A percentile compares a stretch with the other conserved stretches of the same genome.
These are phyloP conservation scores for Boehmeria nivea DNA, from an alignment of 306 rosid genomes.

Conservation along the genomic window DNA sequence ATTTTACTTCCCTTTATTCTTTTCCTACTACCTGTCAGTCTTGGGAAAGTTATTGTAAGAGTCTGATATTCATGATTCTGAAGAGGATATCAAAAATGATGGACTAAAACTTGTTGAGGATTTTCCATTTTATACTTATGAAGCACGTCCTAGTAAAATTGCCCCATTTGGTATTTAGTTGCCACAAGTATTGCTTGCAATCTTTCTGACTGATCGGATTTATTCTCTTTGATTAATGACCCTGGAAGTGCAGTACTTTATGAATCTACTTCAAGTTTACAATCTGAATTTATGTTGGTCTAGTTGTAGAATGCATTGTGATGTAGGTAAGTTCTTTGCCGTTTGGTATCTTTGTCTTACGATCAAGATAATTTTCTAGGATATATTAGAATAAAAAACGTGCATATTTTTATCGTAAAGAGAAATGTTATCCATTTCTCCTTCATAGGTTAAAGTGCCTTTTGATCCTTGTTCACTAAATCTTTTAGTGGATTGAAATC, in stretches of 20 bases:
- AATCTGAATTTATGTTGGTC: not conserved
- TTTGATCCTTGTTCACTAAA: not conserved
- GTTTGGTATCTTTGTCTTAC: too few species aligned
- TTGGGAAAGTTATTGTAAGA: not conserved
- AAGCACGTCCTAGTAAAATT: not conserved
- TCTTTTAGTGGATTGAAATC: not conserved
- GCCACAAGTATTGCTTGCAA: not conserved
- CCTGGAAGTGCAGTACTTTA: too few species aligned
- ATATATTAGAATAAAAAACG: too few species aligned
- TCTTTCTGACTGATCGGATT: not conserved
- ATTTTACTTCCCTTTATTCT: not conserved
- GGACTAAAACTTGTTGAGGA: not conserved
- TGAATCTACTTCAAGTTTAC: not conserved
- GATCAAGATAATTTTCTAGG: too few species aligned
- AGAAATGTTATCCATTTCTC: too few species aligned
- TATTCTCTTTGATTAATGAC: not conserved
- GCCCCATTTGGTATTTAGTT: not conserved
- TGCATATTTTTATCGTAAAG: too few species aligned
- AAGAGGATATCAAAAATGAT: not conserved
- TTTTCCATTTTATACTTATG: not conserved
- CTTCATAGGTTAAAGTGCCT: too few species aligned
- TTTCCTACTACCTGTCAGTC: not conserved
- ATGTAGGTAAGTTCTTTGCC: too few species aligned
- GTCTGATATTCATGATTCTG: not conserved
- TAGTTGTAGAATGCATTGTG: too few species aligned